phyloP scores from a whole-genome alignment of 1,139 yeast species.

The Zygosaccharomyces sapae region DNA sequence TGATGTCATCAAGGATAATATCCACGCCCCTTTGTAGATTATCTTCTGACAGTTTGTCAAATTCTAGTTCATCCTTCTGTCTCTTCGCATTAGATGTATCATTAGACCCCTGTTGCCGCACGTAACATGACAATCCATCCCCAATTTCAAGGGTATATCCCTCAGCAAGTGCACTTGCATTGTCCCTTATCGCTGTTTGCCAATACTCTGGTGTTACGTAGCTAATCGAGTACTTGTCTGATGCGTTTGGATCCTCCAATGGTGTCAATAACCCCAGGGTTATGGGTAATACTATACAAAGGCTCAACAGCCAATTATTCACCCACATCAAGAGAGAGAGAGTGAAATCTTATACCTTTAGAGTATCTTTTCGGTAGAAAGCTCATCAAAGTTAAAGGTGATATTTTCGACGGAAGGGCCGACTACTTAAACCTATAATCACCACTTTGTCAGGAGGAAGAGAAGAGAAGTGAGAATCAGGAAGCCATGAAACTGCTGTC shows the following conservation, averaged over 20 bases:
- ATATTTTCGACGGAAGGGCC: not conserved
- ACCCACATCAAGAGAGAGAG: constrained; percentile 1
- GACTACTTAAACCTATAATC: not conserved
- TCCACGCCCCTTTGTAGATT: constrained; percentile 23
- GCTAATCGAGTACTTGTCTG: constrained; percentile 23
- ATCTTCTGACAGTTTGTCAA: constrained; percentile 10
- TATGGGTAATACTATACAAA: not conserved
- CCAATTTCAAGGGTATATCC: constrained; percentile 24
- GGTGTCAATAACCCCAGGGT: constrained; percentile 17
- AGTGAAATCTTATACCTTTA: not conserved
- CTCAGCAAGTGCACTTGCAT: constrained; percentile 16
- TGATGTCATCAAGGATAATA: constrained; percentile 32
- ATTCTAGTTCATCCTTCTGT: constrained; percentile 14
- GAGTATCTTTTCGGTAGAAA: not conserved
- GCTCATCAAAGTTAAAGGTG: not conserved
- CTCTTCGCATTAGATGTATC: constrained; percentile 7
- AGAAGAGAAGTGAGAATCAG: not conserved
- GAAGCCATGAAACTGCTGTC: not conserved
- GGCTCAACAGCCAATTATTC: not conserved
- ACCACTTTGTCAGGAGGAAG: not conserved
- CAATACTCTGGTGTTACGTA: constrained; percentile 22
- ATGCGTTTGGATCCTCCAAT: constrained; percentile 23
- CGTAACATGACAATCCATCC: constrained; percentile 22
- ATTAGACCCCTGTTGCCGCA: constrained; percentile 19
- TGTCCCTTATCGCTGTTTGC: constrained; percentile 14